Percentiles rank a stretch among this genome's conserved stretches.
Evolutionary conservation across 768 basidiomycete species (phyloP).

Genomic region (Baorangia bicolor): DNA sequence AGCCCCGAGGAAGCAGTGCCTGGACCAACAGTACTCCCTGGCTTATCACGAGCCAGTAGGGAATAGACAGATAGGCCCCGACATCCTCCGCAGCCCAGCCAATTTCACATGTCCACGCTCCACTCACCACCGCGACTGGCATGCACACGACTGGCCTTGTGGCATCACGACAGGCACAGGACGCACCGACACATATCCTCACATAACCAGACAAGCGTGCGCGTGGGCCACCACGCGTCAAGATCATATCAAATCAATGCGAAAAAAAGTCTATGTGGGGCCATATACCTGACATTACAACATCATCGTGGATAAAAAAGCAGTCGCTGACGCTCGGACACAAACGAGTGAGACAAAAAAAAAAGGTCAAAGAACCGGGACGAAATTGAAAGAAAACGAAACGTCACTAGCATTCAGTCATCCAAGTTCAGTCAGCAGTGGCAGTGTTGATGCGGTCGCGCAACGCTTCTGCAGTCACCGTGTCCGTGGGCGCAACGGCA

Average conservation of each 20-base stretch:
- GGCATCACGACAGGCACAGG: not conserved
- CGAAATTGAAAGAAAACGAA: not conserved
- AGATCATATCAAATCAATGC: slow-evolving; percentile 6
- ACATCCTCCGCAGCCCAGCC: not conserved
- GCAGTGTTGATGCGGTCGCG: slow-evolving; percentile 45
- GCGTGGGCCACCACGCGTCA: not conserved
- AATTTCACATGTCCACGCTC: not conserved
- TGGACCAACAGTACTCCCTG: not conserved
- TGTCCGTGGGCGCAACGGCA: slow-evolving; percentile 46
- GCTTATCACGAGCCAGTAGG: not conserved
- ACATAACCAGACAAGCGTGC: not conserved
- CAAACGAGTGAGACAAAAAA: not conserved
- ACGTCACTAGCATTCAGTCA: not conserved
- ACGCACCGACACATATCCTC: not conserved
- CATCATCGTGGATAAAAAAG: slow-evolving; percentile 11
- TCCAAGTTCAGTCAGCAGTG: slow-evolving; percentile 32
- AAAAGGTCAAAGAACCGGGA: not conserved
- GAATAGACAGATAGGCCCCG: not conserved
- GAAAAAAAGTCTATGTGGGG: slow-evolving; percentile 20
- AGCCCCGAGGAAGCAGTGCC: not conserved
- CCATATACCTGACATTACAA: slow-evolving; percentile 27
- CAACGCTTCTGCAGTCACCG: slow-evolving; percentile 48
- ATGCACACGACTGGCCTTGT: not conserved
- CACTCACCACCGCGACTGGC: not conserved
- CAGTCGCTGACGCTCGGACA: slow-evolving; percentile 12